Base-by-base conservation (phyloP, 192 early-diverging fungal species). In the Chytriomyces sp. region DNA sequence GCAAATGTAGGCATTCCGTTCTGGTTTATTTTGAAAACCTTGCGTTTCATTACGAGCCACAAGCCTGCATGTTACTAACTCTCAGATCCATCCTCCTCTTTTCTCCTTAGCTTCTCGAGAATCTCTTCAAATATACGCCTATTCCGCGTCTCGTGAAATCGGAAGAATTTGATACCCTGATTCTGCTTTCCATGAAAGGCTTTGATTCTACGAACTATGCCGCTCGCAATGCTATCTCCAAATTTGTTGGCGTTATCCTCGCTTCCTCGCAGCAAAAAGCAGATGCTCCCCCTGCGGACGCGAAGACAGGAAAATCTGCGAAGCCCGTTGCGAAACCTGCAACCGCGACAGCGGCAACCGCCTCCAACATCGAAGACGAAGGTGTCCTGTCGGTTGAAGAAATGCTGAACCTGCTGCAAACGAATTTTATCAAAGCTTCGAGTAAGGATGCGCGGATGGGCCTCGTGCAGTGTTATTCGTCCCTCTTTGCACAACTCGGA, bases 401-500 rank as follows among this genome's bases (percentile, higher is more conserved):
- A 36, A 91, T 92, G 65, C 76, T 99, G 22, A 34, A 49, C 22
- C 80, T 91, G 59, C 82, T 99, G 5, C 87, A 87, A 0, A 60
- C 40, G 3, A 74, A 84, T 2, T 94, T 91, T 73, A 78, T 84
- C 7, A 86, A 87, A 28, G 77, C 87, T 0, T 84, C 64, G 12
- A 60, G 92, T 0, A 82, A 87, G 10, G 93, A 96, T 39, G 80
- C 87, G 12, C 86, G 91, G 0, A 83, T 91, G 0, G 94, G 92
- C 14, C 82, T 96, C 1, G 75, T 93, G 12, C 92, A 96, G 70
- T 82, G 89, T 4, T 96, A 95, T 79, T 86, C 90, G 0, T 81
- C 86, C 1, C 67, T 95, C 2, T 89, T 94, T 52, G 78, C 86
- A 36, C 77, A 87, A 68, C 81, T 94, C 3, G 95, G 94, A 19